Evolutionary conservation across 2,329 filamentous ascomycete genomes (phyloP).

Genomic region (Fusarium sp.): DNA sequence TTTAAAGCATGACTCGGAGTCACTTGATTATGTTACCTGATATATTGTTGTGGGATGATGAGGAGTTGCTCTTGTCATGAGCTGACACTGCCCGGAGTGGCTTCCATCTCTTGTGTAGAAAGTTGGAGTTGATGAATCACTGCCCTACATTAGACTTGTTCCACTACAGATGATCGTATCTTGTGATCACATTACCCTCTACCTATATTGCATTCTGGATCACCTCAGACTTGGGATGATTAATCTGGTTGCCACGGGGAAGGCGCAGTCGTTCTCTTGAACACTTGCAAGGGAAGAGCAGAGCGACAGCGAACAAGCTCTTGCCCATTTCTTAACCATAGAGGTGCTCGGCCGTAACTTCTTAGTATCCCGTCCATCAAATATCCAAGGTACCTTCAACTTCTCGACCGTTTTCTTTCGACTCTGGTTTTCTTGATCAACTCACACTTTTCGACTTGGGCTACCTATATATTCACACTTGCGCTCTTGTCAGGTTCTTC

Average conservation of each 20-base stretch:
- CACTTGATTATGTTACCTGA: background rate
- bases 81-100: background rate
- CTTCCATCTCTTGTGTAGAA: background rate
- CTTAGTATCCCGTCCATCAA: background rate
- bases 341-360: background rate
- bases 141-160: constrained; percentile 8
- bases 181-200: background rate
- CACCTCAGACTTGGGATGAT: background rate
- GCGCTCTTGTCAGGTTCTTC: background rate
- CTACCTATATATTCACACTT: background rate
- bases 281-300: background rate
- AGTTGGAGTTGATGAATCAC: constrained; percentile 10
- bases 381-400: background rate
- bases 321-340: background rate
- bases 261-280: background rate
- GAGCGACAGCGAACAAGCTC: background rate
- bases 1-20: background rate
- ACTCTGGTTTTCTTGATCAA: background rate
- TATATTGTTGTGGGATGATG: background rate
- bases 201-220: background rate
- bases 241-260: background rate
- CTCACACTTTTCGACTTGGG: background rate
- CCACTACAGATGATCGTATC: constrained; percentile 6
- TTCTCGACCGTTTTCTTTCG: background rate
- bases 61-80: background rate